phyloP scores from a whole-genome alignment of 2,329 filamentous ascomycete species.

The Fusarium piperis region DNA sequence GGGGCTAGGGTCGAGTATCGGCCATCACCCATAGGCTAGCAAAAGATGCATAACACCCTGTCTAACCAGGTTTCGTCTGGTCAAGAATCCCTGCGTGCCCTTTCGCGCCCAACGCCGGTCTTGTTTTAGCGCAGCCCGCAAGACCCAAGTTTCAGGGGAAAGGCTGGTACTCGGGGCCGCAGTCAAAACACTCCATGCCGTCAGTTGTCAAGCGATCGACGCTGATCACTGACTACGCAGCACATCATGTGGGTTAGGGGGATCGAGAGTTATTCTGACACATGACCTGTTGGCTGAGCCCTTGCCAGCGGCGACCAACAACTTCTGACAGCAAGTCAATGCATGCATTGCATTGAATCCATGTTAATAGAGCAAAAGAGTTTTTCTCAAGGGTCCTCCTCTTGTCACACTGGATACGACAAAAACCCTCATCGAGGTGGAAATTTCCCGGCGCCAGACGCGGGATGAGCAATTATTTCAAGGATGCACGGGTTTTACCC shows the following conservation, averaged over 20 bases:
- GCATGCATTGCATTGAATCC: neutral
- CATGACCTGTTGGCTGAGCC: neutral
- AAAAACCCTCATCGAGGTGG: neutral
- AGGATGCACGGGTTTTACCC: neutral
- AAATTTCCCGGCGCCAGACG: neutral
- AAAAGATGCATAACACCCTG: conserved; percentile 1
- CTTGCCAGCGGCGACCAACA: neutral
- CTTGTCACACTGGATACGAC: neutral
- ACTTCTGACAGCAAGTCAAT: neutral
- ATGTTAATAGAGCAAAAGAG: neutral
- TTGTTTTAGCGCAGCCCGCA: neutral
- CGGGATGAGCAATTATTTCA: neutral
- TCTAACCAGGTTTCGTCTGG: neutral
- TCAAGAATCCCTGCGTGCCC: neutral
- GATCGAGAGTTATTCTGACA: neutral
- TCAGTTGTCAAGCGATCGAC: neutral
- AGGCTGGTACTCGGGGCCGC: neutral
- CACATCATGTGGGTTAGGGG: neutral
- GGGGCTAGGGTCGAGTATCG: neutral
- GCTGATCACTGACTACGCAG: neutral
- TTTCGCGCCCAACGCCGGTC: neutral
- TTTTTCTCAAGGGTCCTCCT: neutral
- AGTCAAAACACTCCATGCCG: neutral
- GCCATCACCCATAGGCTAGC: neutral
- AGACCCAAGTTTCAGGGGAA: neutral